Base-by-base conservation (phyloP, 169 alveolate genomes). In the Toxoplasma gondii region DNA sequence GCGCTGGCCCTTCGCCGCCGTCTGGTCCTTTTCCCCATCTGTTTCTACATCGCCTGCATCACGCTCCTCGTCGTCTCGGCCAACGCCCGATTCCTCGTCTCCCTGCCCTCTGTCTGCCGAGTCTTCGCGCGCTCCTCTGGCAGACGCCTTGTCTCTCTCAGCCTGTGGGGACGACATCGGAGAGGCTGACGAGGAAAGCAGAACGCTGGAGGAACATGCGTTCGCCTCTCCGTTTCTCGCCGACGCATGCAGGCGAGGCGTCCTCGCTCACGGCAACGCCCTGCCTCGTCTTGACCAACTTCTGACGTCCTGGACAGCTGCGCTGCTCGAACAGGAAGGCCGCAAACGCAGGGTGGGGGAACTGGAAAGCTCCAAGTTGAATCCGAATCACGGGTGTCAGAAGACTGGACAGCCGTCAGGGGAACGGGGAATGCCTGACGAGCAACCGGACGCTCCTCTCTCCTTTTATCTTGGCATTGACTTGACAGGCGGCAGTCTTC, bases 391-490 rank as follows among this genome's bases (percentile, higher is more conserved):
- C n/a, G n/a, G n/a, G n/a, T n/a, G n/a, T n/a, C n/a, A n/a, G n/a
- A n/a, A n/a, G n/a, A n/a, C n/a, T n/a, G n/a, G n/a, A n/a, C n/a
- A n/a, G n/a, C n/a, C n/a, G n/a, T n/a, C n/a, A n/a, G n/a, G n/a
- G 58, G 12, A 12, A 49, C 58, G 58, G 58, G 22, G 58, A 49
- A 49, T 4, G 12, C 58, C 22, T 12, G 5, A 19, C 67, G 16
- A 0, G 64, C 45, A 24, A 82, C 67, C 88, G 27, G 67, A 19
- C 39, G 41, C 84, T 16, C 70, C 91, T 16, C 39, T 95, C n/a
- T 78, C 91, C 45, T 58, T 67, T 2, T 93, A 93, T 49, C 27
- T 83, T 41, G 98, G 98, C 31, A 95, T 97, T 67, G 98, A 97
- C 91, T 44, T 96, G 88, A 97, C 97, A 7, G 96, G 95, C 44